Evolutionary conservation across 305 asterid genomes (phyloP).

Genomic region (Fraxinus angustifolia): DNA sequence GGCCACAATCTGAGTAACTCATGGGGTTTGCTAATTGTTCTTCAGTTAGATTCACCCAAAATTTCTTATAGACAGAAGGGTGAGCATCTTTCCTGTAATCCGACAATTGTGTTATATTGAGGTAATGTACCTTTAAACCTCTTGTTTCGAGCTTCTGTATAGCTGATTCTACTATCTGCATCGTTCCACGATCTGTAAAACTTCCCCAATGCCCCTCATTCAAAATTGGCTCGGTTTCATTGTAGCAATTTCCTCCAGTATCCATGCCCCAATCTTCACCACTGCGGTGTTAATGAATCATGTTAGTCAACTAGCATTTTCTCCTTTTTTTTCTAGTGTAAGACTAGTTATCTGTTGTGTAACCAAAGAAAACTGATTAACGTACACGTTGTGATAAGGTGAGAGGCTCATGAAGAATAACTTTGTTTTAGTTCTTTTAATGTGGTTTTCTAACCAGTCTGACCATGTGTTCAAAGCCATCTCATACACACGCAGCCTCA

Average conservation of each 20-base stretch:
- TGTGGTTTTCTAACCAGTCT: slow-evolving; percentile 54
- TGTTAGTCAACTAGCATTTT: neutral
- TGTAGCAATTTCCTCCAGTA: slow-evolving; percentile 28
- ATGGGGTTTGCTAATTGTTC: slow-evolving; percentile 28
- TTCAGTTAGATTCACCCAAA: slow-evolving; percentile 23
- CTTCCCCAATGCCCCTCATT: slow-evolving; percentile 28
- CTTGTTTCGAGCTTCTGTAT: slow-evolving; percentile 23
- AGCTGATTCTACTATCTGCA: slow-evolving; percentile 28
- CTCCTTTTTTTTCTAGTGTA: neutral
- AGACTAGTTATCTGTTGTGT: neutral
- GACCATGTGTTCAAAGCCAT: slow-evolving; percentile 62
- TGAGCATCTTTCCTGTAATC: slow-evolving; percentile 54
- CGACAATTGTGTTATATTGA: slow-evolving; percentile 41
- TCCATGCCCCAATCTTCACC: slow-evolving; percentile 36
- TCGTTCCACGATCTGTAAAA: slow-evolving; percentile 24
- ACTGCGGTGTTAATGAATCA: slow-evolving; percentile 17
- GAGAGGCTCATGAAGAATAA: slow-evolving; percentile 55
- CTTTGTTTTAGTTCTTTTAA: slow-evolving; percentile 42
- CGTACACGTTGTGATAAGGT: slow-evolving; percentile 41
- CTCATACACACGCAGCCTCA: slow-evolving; percentile 36
- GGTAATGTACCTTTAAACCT: slow-evolving; percentile 30
- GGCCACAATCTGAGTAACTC: slow-evolving; percentile 38
- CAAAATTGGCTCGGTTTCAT: slow-evolving; percentile 29
- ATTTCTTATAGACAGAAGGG: slow-evolving; percentile 37
- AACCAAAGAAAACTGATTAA: neutral